Evolutionary conservation across 176 grass and related monocot genomes (phyloP), one percentile per base, ranked within the genome.

Genomic region (Bolboschoenus planiculmis): DNA sequence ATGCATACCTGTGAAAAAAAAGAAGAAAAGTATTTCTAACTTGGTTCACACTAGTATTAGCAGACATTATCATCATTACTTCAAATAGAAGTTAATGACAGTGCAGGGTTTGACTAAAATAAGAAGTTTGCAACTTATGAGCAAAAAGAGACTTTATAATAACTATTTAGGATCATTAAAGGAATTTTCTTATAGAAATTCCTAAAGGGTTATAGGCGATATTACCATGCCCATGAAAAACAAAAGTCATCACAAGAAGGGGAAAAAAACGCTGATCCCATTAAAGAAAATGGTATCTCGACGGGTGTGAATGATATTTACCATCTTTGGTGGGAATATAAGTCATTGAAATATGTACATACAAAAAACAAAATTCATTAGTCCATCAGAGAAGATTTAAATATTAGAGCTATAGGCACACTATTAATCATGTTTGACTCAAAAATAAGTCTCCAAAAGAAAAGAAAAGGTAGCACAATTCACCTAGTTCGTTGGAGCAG

Each of bases 401-500:
- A 75, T 29, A n/a, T n/a, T n/a, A n/a, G 23, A 30, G 24, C 10
- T 75, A 75, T 7, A 50, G 39, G 43, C 18, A 68, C 37, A 8
- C 37, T 26, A 43, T 14, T 26, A 44, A 72, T 44, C n/a, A 46
- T 72, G 67, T 72, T 43, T 44, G 10, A 1, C 39, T 44, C 6
- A 42, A 29, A 75, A 48, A 50, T 47, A 50, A 48, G 4, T 3
- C 21, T 50, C 9, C 26, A 46, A 42, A 74, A 74, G 42, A 46
- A 73, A 73, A 43, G 11, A 29, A 48, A 30, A 26, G 27, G 64
- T 68, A 40, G 31, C 11, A 31, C 11, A 18, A 16, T 79, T 66
- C 86, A 97, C 94, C 94, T 80, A 97, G 84, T 84, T 93, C 94
- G 78, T 97, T 97, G 20, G 44, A 90, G 78, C 91, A 93, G 89